Evolutionary conservation across 2,329 filamentous ascomycete species (phyloP), one percentile per base, ranked within the genome.

Genomic region (Stachybotrys chartarum): DNA sequence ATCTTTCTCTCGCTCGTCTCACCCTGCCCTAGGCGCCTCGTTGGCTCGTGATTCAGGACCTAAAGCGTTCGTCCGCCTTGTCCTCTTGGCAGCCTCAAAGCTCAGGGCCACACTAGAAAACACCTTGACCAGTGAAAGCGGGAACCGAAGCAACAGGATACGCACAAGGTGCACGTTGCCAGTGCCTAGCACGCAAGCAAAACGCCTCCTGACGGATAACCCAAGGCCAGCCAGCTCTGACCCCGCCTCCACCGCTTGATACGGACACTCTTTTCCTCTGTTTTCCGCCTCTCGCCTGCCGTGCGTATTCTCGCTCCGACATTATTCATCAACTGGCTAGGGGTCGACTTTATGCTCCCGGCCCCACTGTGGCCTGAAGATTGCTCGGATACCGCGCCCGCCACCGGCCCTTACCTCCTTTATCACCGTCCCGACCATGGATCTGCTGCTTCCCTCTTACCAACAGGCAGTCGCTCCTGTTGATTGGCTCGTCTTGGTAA

Each of bases 401-500:
- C 35, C 10, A 6, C 5, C 35, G 35, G 35, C 35, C 35, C 10
- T 10, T 14, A 10, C 3, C 10, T 10, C 35, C 35, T 42, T 14
- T 10, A 42, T 14, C 35, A 42, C 35, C 35, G 24, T 24, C 24
- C 39, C 30, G 46, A 57, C 17, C 55, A 71, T 71, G 69, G 50
- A 6, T 6, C 7, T 60, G 46, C 58, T 63, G 11, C 73, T 78
- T n/a, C 80, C 81, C 1, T 80, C 81, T 0, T 84, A 84, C 64
- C 68, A 73, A 52, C 75, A 82, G 56, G 80, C 81, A 53, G 75
- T 71, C 3, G 62, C 70, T 7, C 67, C 64, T 10, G 63, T 64
- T 24, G 75, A 83, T 69, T 82, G 80, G 78, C 69, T 82, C 16
- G 65, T 65, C 32, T 58, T 83, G 5, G 75, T 75, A 12, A 77